Percentiles rank a stretch among this genome's conserved stretches.
phyloP scores from a whole-genome alignment of 352 stramenopile species.

The Pythium phragmitis region DNA sequence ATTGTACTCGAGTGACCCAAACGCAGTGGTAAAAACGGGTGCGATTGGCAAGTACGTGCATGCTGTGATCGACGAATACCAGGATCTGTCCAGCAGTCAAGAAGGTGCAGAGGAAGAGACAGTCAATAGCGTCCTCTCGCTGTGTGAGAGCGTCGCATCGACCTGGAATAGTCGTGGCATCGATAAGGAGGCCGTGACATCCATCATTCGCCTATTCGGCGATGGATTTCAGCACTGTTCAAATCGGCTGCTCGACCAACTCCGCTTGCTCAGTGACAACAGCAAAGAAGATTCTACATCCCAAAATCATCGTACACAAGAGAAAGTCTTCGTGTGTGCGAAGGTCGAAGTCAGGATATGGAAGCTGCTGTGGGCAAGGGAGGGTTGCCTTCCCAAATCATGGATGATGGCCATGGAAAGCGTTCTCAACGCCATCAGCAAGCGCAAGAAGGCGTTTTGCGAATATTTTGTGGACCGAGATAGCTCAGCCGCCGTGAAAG shows the following conservation, averaged over 20 bases:
- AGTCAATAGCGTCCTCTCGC: conserved; percentile 28
- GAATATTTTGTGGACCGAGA: conserved; percentile 16
- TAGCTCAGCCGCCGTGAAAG: not conserved
- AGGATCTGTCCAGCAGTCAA: not conserved
- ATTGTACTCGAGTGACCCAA: conserved; percentile 37
- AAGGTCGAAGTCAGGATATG: conserved; percentile 7
- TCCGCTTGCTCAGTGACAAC: conserved; percentile 6
- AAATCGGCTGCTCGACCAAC: conserved; percentile 13
- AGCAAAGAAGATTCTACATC: not conserved
- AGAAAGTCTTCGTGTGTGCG: not conserved
- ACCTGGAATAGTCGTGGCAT: conserved; percentile 16
- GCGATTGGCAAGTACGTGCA: conserved; percentile 52
- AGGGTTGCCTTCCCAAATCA: not conserved
- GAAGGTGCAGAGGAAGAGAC: not conserved
- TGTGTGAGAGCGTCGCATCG: conserved; percentile 34
- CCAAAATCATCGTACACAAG: not conserved
- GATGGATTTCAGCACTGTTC: conserved; percentile 12
- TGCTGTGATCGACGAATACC: conserved; percentile 44
- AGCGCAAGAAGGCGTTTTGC: conserved; percentile 16
- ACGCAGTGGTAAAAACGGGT: not conserved
- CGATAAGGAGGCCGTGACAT: not conserved
- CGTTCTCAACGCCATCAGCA: conserved; percentile 13
- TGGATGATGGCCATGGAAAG: not conserved
- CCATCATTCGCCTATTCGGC: not conserved
- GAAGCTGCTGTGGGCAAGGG: conserved; percentile 11